Evolutionary conservation across 2,329 filamentous ascomycete genomes (phyloP), one percentile per base, ranked within the genome.

Genomic region (Xylariaceae sp.): DNA sequence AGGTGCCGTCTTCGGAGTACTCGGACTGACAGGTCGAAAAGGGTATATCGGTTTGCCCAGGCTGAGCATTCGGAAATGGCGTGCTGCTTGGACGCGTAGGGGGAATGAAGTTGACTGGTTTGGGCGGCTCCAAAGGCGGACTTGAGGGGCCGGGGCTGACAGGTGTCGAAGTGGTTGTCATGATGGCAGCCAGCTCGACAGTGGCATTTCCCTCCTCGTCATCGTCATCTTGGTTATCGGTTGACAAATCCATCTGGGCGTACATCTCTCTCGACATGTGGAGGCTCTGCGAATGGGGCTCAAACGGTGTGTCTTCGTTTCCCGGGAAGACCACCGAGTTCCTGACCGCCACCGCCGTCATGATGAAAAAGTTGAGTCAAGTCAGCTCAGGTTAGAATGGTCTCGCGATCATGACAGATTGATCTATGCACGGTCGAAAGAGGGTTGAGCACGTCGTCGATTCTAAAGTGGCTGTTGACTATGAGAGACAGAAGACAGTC

Each of bases 1-100:
- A 52, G 39, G 54, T 51, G 22, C 59, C 54, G 17, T 54, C 47
- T 26, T 59, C 54, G 33, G 53, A 40, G 42, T 55, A 56, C 33
- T 62, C 58, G 12, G 61, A 54, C n/a, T 66, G 64, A 42, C 63
- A 67, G 24, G 61, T 63, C 41, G 65, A 52, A 41, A 64, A 71
- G 34, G 64, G 63, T 31, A 72, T 61, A 30, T 69, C 67, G 19
- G 65, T 63, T 42, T 62, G 66, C 19, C 72, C 68, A 39, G 69
- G 69, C 37, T 79, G 74, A 37, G 71, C 72, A 43, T 77, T 72
- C 3, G 74, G 74, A 42, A 80, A 81, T 1, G 77, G 77, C 2
- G 77, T 81, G 61, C 77, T 80, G 56, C 76, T 80, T 15, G 77
- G 77, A 38, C 77, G 69, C 4, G 70, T 69, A 3, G 72, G 72